Evolutionary conservation across 768 basidiomycete genomes (phyloP).

Genomic region (Suillus clintonianus): DNA sequence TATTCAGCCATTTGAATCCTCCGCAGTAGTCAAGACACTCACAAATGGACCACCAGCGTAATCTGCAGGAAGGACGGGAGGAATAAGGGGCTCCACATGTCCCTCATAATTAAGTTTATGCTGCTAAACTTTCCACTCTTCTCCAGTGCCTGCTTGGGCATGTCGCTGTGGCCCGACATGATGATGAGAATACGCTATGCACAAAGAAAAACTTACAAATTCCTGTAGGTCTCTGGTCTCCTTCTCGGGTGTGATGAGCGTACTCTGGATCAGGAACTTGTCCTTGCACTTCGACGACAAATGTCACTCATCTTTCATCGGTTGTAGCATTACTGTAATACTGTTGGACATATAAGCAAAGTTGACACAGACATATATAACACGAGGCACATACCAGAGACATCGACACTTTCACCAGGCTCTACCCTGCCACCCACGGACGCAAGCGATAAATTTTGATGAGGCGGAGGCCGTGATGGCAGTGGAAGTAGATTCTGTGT

Average conservation of each 20-base stretch:
- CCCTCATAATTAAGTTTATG: conserved; percentile 88
- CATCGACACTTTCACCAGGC: conserved; percentile 87
- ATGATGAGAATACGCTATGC: too few relatives aligned
- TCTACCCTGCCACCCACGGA: too few relatives aligned
- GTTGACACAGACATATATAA: conserved; percentile 5
- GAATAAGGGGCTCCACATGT: too few relatives aligned
- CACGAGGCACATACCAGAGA: conserved; percentile 66
- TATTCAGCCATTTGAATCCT: not conserved
- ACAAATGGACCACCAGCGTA: not conserved
- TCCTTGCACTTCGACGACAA: conserved; percentile 91
- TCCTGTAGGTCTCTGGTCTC: too few relatives aligned
- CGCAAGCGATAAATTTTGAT: too few relatives aligned
- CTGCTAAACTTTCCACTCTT: conserved; percentile 76
- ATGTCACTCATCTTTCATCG: conserved; percentile 94
- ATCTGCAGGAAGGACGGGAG: not conserved
- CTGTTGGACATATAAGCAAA: conserved; percentile 9
- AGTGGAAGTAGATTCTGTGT: too few relatives aligned
- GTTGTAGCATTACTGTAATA: conserved; percentile 95
- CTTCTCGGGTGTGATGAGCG: too few relatives aligned
- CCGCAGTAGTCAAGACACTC: not conserved
- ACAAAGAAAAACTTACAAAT: too few relatives aligned
- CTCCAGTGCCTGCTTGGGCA: conserved; percentile 45
- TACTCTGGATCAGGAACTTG: too few relatives aligned
- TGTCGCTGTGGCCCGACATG: conserved; percentile 51
- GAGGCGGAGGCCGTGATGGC: too few relatives aligned